A percentile compares a stretch with the other conserved stretches of the same genome.
Evolutionary conservation across 805 yeast genomes (phyloP).

Genomic region (Blastobotrys chiropterorum): DNA sequence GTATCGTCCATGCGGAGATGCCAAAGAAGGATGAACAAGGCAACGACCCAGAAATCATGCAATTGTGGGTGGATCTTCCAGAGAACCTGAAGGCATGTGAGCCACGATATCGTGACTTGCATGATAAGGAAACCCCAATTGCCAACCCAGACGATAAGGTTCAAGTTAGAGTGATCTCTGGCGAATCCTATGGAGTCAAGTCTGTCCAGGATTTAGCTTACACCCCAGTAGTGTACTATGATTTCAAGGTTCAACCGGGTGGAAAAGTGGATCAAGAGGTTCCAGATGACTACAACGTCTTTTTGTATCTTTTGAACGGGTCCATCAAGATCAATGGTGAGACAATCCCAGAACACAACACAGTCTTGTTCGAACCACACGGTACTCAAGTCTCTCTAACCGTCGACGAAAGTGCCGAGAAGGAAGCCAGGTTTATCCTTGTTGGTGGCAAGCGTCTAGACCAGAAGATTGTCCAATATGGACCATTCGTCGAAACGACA

Average conservation of each 20-base stretch:
- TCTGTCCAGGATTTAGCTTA: constrained; percentile 70
- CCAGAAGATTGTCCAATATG: constrained; percentile 78
- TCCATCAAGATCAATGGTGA: constrained; percentile 43
- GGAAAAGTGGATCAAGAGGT: constrained; percentile 56
- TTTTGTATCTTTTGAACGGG: constrained; percentile 64
- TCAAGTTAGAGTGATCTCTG: constrained; percentile 66
- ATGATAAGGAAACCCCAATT: constrained; percentile 60
- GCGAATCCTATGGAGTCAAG: constrained; percentile 68
- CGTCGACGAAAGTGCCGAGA: constrained; percentile 38
- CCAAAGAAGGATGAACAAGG: constrained; percentile 49
- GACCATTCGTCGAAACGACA: constrained; percentile 82
- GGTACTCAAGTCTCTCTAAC: constrained; percentile 57
- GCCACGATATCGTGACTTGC: constrained; percentile 74
- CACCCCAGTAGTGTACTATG: constrained; percentile 73
- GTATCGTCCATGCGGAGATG: constrained; percentile 81
- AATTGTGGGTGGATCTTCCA: constrained; percentile 83
- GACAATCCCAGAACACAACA: constrained; percentile 39
- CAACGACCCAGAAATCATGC: constrained; percentile 55
- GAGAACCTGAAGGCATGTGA: constrained; percentile 51
- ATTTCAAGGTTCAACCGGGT: constrained; percentile 58
- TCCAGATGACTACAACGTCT: constrained; percentile 57
- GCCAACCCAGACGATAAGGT: constrained; percentile 61
- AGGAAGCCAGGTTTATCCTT: constrained; percentile 57
- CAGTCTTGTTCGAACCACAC: constrained; percentile 60
- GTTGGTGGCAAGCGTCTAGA: constrained; percentile 70